phyloP scores from a whole-genome alignment of 192 early-diverging fungal genomes.

The Funneliformis geosporum region DNA sequence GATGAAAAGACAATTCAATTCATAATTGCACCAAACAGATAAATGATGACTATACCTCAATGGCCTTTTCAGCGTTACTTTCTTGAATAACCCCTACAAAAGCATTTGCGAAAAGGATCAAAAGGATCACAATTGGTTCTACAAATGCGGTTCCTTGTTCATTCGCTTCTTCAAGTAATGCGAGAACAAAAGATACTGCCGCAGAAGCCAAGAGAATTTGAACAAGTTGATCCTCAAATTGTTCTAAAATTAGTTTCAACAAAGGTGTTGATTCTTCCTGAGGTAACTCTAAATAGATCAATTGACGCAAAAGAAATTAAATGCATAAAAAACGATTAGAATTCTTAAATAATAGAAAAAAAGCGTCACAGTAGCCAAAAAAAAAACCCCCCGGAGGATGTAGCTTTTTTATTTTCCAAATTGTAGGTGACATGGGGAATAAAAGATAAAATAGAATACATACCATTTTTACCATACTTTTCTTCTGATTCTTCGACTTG shows the following conservation, averaged over 20 bases:
- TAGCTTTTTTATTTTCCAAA: background rate
- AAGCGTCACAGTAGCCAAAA: background rate
- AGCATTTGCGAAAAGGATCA: slow-evolving; percentile 98
- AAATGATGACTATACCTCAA: slow-evolving; percentile 67
- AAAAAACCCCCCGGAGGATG: background rate
- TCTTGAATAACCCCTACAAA: slow-evolving; percentile 97
- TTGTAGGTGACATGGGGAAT: background rate
- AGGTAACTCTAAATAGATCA: slow-evolving; percentile 67
- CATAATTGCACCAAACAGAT: background rate
- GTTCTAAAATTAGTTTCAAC: slow-evolving; percentile 91
- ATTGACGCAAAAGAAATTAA: background rate
- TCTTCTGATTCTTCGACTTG: slow-evolving; percentile 64
- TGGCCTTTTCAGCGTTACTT: slow-evolving; percentile 94
- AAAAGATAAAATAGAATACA: slow-evolving; percentile 14
- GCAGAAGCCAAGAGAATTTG: slow-evolving; percentile 92
- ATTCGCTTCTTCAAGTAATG: slow-evolving; percentile 77
- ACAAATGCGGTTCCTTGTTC: slow-evolving; percentile 86
- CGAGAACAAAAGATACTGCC: slow-evolving; percentile 88
- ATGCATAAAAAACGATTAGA: slow-evolving; percentile 11
- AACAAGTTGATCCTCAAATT: slow-evolving; percentile 99
- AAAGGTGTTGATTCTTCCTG: slow-evolving; percentile 88
- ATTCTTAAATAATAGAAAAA: background rate
- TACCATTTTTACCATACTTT: slow-evolving; percentile 82
- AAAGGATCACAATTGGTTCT: slow-evolving; percentile 95
- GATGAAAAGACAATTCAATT: background rate